Percentiles rank a stretch among this genome's conserved stretches.
Conservation (phyloP, 1,284 basidiomycete genomes). For the Porogramme epimiltina region DNA sequence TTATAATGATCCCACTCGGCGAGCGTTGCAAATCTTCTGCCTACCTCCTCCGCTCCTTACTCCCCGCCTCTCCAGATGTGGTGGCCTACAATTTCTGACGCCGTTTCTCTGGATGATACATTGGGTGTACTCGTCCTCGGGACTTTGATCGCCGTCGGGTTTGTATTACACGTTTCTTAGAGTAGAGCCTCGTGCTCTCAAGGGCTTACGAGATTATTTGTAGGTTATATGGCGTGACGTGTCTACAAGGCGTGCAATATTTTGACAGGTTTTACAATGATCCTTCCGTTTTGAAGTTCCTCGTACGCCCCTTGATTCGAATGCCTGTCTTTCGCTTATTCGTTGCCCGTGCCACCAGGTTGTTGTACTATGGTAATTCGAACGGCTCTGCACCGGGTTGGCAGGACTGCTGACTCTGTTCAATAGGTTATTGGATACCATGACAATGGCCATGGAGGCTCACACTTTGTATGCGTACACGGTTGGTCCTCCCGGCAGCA, state of each 20-base stretch:
- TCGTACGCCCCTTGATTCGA: constrained; percentile 1
- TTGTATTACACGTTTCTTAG: constrained; percentile 3
- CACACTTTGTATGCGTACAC: constrained; percentile 16
- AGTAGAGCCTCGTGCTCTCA: not conserved
- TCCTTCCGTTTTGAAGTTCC: constrained; percentile 10
- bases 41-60: not conserved
- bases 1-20: no score
- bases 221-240: constrained; percentile 20
- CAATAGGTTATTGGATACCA: constrained; percentile 12
- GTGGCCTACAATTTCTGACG: constrained; percentile 16
- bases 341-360: constrained; percentile 3
- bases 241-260: constrained; percentile 18
- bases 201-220: no score
- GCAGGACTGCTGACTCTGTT: not conserved
- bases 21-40: no score
- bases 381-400: no score
- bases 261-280: constrained; percentile 17
- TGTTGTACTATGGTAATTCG: constrained; percentile 9
- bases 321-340: not conserved
- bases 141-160: constrained; percentile 11
- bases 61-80: constrained; percentile 8
- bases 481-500: constrained; percentile 5
- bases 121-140: constrained; percentile 17
- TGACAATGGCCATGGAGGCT: constrained; percentile 14
- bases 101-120: constrained; percentile 11